phyloP scores from a whole-genome alignment of 305 asterid genomes.

The Withania somnifera region DNA sequence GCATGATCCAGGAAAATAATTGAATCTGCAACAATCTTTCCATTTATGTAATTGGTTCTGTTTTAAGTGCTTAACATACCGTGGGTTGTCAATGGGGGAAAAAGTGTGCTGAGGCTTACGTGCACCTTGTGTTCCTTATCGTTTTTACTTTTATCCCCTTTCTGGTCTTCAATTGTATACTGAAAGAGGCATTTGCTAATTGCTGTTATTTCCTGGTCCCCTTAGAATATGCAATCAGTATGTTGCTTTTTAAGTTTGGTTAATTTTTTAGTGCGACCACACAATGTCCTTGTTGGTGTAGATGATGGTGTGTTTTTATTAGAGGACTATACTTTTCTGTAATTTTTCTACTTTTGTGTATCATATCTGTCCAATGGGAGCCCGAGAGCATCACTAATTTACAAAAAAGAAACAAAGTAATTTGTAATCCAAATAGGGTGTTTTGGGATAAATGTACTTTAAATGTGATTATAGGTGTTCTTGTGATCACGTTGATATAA shows the following conservation, averaged over 20 bases:
- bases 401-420: background rate
- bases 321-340: background rate
- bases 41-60: background rate
- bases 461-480: background rate
- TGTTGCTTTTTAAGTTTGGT: background rate
- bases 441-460: background rate
- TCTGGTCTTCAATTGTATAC: background rate
- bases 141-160: background rate
- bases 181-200: background rate
- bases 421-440: background rate
- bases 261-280: background rate
- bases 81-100: background rate
- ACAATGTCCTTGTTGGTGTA: background rate
- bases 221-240: background rate
- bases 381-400: background rate
- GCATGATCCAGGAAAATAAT: background rate
- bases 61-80: background rate
- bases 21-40: background rate
- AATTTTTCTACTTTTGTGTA: background rate
- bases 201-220: background rate
- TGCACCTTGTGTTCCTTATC: background rate
- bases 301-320: background rate
- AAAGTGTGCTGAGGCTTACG: background rate
- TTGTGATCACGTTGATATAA: background rate
- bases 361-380: background rate